These are phyloP conservation scores for Cucurbita ficifolia DNA, from an alignment of 306 rosid species.

Conservation along the genomic window DNA sequence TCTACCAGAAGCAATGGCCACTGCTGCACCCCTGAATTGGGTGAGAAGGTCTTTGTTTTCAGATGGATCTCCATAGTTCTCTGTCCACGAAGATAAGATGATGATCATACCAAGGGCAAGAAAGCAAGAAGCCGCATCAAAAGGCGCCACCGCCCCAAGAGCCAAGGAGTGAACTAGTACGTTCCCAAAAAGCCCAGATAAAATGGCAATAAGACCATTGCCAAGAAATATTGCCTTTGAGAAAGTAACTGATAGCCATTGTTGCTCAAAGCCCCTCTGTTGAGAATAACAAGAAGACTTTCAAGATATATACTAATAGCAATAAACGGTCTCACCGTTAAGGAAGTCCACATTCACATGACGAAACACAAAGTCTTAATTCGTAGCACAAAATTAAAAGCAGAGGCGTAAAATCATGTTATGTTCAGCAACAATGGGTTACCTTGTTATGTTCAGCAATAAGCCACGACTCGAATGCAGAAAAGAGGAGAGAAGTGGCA, in stretches of 20 bases:
- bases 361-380: background rate
- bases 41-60: constrained; percentile 71
- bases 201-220: constrained; percentile 79
- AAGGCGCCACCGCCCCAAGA: constrained; percentile 94
- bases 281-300: background rate
- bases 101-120: constrained; percentile 81
- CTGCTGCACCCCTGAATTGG: constrained; percentile 80
- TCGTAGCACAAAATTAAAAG: background rate
- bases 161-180: constrained; percentile 67
- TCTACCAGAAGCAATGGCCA: constrained; percentile 90
- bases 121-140: constrained; percentile 95
- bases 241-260: constrained; percentile 83
- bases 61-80: constrained; percentile 75
- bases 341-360: background rate
- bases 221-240: constrained; percentile 92
- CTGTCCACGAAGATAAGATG: constrained; percentile 70
- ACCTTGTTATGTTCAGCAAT: constrained; percentile 98
- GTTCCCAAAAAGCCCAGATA: constrained; percentile 80
- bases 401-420: background rate
- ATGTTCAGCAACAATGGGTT: background rate
- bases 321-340: background rate
- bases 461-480: constrained; percentile 96
- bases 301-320: background rate
- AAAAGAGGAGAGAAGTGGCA: constrained; percentile 85
- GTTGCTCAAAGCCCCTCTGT: constrained; percentile 93